phyloP scores from a whole-genome alignment of 352 stramenopile species.

The Pythium vanterpoolii region DNA sequence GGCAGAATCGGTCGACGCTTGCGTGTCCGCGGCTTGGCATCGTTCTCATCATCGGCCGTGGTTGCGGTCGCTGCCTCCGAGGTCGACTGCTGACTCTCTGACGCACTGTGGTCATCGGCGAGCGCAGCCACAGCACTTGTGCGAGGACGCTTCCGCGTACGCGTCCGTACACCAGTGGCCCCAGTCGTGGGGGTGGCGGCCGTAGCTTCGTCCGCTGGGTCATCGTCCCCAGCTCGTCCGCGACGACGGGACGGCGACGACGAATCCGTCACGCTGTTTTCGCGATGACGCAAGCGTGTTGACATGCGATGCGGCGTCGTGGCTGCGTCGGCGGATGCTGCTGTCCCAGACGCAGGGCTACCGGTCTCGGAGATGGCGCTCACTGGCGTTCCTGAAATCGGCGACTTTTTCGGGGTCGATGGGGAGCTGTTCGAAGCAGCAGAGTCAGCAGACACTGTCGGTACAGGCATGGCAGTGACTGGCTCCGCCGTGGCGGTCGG shows the following conservation, averaged over 20 bases:
- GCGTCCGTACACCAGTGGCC: slow-evolving; percentile 4
- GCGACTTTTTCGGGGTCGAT: not conserved
- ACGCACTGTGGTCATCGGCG: slow-evolving; percentile 52
- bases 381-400: no score
- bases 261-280: slow-evolving; percentile 44
- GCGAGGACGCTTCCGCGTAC: slow-evolving; percentile 36
- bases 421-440: not conserved
- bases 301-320: slow-evolving; percentile 51
- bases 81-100: slow-evolving; percentile 55
- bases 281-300: slow-evolving; percentile 45
- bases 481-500: not conserved
- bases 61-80: slow-evolving; percentile 31
- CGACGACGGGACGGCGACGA: slow-evolving; percentile 18
- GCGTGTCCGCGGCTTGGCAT: slow-evolving; percentile 35
- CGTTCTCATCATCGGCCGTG: slow-evolving; percentile 3
- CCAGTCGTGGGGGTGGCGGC: not conserved
- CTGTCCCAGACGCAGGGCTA: slow-evolving; percentile 2
- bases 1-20: slow-evolving; percentile 42
- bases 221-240: slow-evolving; percentile 6
- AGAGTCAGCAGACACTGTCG: not conserved
- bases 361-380: not conserved
- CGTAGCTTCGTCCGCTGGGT: not conserved
- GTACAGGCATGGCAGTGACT: not conserved
- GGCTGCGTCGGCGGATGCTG: not conserved
- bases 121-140: slow-evolving; percentile 7